Evolutionary conservation across 164 flowering plant species (phyloP).

Genomic region (Liquidambar formosana): DNA sequence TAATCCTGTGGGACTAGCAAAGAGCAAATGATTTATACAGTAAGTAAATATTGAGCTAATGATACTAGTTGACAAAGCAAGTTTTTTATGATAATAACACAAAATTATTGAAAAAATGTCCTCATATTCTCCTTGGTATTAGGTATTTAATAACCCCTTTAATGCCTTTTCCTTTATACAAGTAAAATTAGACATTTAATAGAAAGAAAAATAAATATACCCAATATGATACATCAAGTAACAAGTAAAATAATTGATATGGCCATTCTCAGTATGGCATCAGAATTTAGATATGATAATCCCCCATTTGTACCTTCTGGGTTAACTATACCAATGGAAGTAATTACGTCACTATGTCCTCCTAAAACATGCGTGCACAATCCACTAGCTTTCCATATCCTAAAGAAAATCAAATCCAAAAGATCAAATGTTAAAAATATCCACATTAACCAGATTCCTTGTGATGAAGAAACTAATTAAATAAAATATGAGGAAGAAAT

Average conservation of each 20-base stretch:
- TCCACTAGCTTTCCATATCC: constrained; percentile 83
- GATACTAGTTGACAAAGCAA: no score
- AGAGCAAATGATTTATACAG: no score
- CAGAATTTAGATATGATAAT: no score
- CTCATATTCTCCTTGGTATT: no score
- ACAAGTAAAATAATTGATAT: neutral
- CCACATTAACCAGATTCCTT: constrained; percentile 4
- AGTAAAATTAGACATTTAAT: neutral
- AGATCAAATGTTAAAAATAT: neutral
- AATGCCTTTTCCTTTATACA: neutral
- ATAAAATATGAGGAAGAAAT: neutral
- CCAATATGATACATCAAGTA: no score
- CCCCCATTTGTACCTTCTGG: constrained; percentile 46
- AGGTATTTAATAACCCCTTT: neutral
- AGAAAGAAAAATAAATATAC: no score
- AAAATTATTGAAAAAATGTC: no score
- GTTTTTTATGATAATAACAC: no score
- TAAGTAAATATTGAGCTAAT: no score
- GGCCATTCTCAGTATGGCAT: neutral
- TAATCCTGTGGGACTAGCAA: no score
- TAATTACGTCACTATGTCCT: constrained; percentile 76
- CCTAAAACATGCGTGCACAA: constrained; percentile 75
- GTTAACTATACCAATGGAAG: constrained; percentile 60
- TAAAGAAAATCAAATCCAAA: constrained; percentile 20
- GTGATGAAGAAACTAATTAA: neutral